A percentile compares a stretch with the other conserved stretches of the same genome.
Conservation (phyloP, 805 yeast genomes). For the Pichia occidentalis region DNA sequence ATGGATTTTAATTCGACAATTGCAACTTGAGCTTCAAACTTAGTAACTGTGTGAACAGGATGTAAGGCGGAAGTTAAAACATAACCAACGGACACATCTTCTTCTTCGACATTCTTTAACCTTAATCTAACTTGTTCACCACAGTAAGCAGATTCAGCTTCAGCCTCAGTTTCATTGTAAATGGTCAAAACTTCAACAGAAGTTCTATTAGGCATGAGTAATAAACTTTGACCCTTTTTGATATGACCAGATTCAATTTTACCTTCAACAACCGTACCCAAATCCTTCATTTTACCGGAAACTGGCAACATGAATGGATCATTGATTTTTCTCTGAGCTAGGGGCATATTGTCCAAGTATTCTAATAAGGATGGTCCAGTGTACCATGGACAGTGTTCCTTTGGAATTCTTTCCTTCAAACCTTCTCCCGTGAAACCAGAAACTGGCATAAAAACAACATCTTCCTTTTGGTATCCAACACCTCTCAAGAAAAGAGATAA, state of each 20-base stretch:
- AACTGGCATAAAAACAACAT: conserved; percentile 91
- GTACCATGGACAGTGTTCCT: conserved; percentile 85
- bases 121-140: conserved; percentile 97
- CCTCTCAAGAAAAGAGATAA: conserved; percentile 72
- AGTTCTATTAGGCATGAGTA: conserved; percentile 89
- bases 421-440: conserved; percentile 98
- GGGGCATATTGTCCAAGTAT: conserved; percentile 75
- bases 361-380: conserved; percentile 87
- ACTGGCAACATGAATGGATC: conserved; percentile 98
- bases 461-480: conserved; percentile 85
- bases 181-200: conserved; percentile 80
- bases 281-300: conserved; percentile 89
- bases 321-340: conserved; percentile 77
- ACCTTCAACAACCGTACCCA: conserved; percentile 98
- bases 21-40: conserved; percentile 93
- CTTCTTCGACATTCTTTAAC: conserved; percentile 95
- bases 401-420: conserved; percentile 74
- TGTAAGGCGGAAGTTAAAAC: conserved; percentile 79
- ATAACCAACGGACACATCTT: conserved; percentile 86
- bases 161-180: conserved; percentile 93
- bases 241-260: conserved; percentile 94
- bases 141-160: conserved; percentile 80
- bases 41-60: conserved; percentile 88
- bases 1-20: conserved; percentile 94
- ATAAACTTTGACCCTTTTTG: conserved; percentile 65